These are phyloP conservation scores for barley (Hordeum vulgare) DNA, from an alignment of 176 grass and related monocot species.

Conservation along the genomic window DNA sequence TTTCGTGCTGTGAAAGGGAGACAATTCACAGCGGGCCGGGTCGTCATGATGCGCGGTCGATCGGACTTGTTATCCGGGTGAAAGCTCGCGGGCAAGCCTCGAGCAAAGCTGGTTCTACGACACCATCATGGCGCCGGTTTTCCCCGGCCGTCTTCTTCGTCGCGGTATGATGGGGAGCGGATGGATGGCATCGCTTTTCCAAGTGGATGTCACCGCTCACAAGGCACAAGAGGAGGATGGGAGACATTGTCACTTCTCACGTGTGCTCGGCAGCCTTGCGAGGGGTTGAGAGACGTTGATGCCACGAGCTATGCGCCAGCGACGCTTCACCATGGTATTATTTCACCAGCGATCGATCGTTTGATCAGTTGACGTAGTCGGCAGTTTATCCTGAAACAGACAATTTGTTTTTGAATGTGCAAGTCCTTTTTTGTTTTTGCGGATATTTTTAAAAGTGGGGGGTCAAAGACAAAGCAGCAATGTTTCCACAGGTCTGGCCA, in stretches of 20 bases:
- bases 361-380: no score
- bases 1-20: conserved; percentile 24
- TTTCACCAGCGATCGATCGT: background rate
- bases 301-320: background rate
- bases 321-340: no score
- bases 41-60: background rate
- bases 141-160: background rate
- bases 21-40: background rate
- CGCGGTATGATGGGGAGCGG: background rate
- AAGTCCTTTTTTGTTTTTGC: no score
- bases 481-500: background rate
- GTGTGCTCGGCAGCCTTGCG: background rate
- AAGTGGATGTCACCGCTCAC: conserved; percentile 6
- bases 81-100: conserved; percentile 24
- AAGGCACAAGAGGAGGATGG: background rate
- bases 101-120: background rate
- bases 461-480: no score
- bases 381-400: no score
- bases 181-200: conserved; percentile 4
- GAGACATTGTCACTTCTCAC: background rate
- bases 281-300: background rate
- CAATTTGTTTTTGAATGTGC: background rate
- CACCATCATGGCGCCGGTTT: conserved; percentile 6
- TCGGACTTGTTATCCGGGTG: background rate
- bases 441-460: no score